Conservation (phyloP, 2,329 filamentous ascomycete species). For the Fusarium pseudoanthophilum region DNA sequence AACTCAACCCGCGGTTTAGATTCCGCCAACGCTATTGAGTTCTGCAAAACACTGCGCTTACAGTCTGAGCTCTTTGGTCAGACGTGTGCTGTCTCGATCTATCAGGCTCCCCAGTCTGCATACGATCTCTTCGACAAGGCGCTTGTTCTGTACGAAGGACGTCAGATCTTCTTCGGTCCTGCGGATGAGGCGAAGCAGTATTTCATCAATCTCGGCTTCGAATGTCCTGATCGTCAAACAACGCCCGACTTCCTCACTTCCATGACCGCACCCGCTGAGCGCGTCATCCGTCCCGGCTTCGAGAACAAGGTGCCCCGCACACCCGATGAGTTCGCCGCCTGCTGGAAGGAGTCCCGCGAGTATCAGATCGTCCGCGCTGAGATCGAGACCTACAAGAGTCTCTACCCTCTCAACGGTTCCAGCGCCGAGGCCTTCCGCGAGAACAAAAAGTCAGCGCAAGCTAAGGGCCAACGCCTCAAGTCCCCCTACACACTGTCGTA, state of each 20-base stretch:
- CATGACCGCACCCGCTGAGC: constrained; percentile 55
- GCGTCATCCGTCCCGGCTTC: constrained; percentile 48
- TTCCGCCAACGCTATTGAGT: constrained; percentile 46
- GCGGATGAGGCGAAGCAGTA: constrained; percentile 67
- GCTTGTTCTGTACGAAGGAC: constrained; percentile 72
- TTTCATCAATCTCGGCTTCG: constrained; percentile 71
- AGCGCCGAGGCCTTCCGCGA: constrained; percentile 42
- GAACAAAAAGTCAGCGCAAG: constrained; percentile 42
- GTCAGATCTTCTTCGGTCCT: constrained; percentile 73
- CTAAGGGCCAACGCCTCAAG: constrained; percentile 54
- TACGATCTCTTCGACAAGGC: constrained; percentile 76
- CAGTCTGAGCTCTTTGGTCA: constrained; percentile 44
- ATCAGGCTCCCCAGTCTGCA: constrained; percentile 70
- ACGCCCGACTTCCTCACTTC: constrained; percentile 73
- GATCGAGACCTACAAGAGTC: constrained; percentile 49
- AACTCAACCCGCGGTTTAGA: constrained; percentile 48
- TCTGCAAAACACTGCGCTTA: constrained; percentile 42
- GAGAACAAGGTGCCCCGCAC: constrained; percentile 50
- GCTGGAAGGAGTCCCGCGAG: constrained; percentile 48
- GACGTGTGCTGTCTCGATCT: constrained; percentile 54
- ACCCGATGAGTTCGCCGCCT: constrained; percentile 52
- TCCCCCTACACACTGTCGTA: constrained; percentile 62
- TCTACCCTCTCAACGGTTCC: constrained; percentile 41
- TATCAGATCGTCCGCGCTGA: constrained; percentile 29
- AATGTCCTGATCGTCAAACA: constrained; percentile 70